A percentile compares a stretch with the other conserved stretches of the same genome.
Conservation (phyloP, 2,329 filamentous ascomycete genomes). For the Pseudocercospora fijiensis region DNA sequence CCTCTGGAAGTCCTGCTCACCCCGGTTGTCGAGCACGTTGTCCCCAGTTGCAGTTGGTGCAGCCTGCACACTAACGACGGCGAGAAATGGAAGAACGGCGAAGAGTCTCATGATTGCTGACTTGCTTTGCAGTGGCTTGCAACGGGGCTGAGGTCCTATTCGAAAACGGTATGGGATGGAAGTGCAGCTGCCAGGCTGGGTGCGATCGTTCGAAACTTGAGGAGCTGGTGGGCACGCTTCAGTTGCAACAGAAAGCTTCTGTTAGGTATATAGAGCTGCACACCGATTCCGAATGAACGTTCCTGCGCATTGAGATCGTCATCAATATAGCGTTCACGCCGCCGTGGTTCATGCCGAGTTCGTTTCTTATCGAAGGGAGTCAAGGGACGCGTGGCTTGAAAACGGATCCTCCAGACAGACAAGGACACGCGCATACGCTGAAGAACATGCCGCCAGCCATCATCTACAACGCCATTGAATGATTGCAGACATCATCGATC, state of each 20-base stretch:
- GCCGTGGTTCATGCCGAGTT: neutral
- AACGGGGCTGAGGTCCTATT: neutral
- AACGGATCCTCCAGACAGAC: neutral
- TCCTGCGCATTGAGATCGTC: neutral
- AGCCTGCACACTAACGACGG: neutral
- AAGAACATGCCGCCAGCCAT: neutral
- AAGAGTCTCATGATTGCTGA: slow-evolving; percentile 4
- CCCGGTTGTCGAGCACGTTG: neutral
- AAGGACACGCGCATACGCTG: neutral
- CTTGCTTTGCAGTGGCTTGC: neutral
- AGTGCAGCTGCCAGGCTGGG: neutral
- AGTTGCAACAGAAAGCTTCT: neutral
- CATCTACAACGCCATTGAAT: neutral
- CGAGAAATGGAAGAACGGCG: neutral
- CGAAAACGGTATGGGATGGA: neutral
- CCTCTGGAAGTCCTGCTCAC: neutral
- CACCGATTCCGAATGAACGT: neutral
- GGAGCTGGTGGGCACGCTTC: neutral
- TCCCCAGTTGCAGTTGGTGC: neutral
- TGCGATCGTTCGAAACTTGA: slow-evolving; percentile 1
- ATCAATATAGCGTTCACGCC: slow-evolving; percentile 4
- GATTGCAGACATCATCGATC: neutral
- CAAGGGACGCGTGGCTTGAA: neutral
- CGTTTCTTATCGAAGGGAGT: neutral
- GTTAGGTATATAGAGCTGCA: neutral